phyloP scores from a whole-genome alignment of 306 rosid genomes.

The Mucuna pruriens region DNA sequence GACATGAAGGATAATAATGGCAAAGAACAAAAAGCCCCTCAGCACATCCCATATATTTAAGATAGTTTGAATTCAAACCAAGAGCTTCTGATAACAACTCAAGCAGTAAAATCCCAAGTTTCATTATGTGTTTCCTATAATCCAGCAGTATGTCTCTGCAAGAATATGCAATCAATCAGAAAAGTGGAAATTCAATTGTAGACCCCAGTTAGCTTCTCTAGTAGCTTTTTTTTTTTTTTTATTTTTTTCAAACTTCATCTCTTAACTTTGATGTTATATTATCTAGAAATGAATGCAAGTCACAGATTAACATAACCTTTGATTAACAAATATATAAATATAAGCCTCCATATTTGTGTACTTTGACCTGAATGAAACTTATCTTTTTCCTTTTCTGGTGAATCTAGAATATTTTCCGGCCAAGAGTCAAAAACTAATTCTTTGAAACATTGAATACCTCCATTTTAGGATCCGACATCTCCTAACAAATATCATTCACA shows the following conservation, averaged over 20 bases:
- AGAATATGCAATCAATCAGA: neutral
- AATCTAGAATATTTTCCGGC: no score
- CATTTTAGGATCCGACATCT: neutral
- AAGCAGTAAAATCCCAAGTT: conserved; percentile 24
- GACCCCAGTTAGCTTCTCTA: conserved; percentile 2
- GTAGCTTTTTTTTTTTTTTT: no score
- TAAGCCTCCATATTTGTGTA: neutral
- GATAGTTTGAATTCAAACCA: conserved; percentile 32
- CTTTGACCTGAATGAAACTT: neutral
- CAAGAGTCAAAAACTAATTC: no score
- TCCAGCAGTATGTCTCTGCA: conserved; percentile 46
- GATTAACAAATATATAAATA: neutral
- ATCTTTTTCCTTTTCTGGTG: no score
- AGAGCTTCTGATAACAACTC: conserved; percentile 47
- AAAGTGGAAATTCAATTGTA: neutral
- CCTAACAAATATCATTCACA: neutral
- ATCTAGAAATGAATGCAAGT: neutral
- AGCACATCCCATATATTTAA: conserved; percentile 36
- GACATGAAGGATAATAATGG: conserved; percentile 50
- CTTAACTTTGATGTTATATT: neutral
- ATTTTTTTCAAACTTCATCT: no score
- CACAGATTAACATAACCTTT: neutral
- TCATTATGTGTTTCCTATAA: conserved; percentile 38
- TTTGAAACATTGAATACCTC: no score
- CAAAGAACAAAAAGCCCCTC: conserved; percentile 17